Evolutionary conservation across 768 basidiomycete genomes (phyloP), one percentile per base, ranked within the genome.

Genomic region (Boletus subcaerulescens): DNA sequence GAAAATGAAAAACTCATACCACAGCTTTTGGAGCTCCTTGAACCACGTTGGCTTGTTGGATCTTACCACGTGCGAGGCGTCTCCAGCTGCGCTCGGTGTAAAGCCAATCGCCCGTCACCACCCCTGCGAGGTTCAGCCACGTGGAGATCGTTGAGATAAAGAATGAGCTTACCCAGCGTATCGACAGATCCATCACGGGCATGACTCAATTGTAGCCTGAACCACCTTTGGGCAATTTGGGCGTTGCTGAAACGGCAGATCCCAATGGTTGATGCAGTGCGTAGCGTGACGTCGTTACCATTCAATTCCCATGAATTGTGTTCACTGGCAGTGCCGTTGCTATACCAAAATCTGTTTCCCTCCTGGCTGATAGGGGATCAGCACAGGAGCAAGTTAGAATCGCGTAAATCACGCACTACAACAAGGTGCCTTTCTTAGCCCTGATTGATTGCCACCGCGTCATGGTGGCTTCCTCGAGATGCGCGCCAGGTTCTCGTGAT

Each of bases 221-320:
- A 58, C 57, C 57, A 58, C 35, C 14, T 42, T 13, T 29, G 35
- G 17, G 57, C 57, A 14, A 26, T 49, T 14, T 29, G 17, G 22
- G 8, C 22, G 14, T 54, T 42, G 1, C 5, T 22, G 46, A 58
- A 54, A 39, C 11, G 33, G 36, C 47, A 58, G 13, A 54, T 44
- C 32, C 42, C 52, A 20, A 31, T 35, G 3, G 33, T 29, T 29
- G 29, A 29, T 8, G 32, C 46, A 32, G 12, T 2, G 7, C 13
- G 44, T 4, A 58, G 36, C 5, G 36, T 44, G 8, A 51, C 57
- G 2, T 48, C 40, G 9, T 22, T 35, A 15, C 45, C 48, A 1
- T 24, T 14, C 35, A 54, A 24, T 17, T 43, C 40, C 53, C 57
- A 58, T 32, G 45, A 50, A 15, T 50, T 54, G 1, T 15, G 22